phyloP scores from a whole-genome alignment of 192 early-diverging fungal genomes.

The Glomus cerebriforme region DNA sequence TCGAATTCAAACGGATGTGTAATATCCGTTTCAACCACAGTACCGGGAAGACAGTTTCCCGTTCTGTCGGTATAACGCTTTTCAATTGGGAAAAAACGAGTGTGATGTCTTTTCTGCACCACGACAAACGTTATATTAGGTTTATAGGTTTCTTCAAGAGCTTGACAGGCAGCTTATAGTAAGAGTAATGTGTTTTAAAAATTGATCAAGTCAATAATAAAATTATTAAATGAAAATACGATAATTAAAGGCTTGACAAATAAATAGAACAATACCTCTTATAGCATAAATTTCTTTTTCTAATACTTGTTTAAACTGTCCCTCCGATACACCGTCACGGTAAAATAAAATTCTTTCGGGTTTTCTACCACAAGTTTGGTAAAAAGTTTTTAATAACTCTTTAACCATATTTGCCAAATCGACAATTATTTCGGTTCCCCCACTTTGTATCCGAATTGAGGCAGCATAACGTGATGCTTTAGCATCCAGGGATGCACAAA shows the following conservation, averaged over 20 bases:
- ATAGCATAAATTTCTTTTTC: constrained; percentile 73
- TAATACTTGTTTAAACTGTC: constrained; percentile 79
- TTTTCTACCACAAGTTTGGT: constrained; percentile 65
- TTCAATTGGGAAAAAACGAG: constrained; percentile 77
- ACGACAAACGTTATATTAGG: constrained; percentile 83
- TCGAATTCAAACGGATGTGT: constrained; percentile 83
- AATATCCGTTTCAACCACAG: constrained; percentile 72
- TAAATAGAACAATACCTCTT: constrained; percentile 33
- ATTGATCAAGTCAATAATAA: not conserved
- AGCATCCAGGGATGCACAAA: constrained; percentile 69
- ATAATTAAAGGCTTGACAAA: not conserved
- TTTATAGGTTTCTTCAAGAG: constrained; percentile 67
- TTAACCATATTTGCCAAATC: constrained; percentile 68
- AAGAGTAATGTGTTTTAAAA: constrained; percentile 42
- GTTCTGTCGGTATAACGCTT: constrained; percentile 62
- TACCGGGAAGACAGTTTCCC: constrained; percentile 85
- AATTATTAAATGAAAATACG: constrained; percentile 31
- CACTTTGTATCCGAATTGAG: constrained; percentile 65
- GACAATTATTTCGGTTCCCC: constrained; percentile 70
- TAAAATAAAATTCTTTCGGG: constrained; percentile 83
- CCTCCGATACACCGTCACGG: constrained; percentile 90
- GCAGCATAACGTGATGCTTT: constrained; percentile 65
- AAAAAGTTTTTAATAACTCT: constrained; percentile 69
- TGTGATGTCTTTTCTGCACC: constrained; percentile 90
- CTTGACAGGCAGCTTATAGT: constrained; percentile 61